Evolutionary conservation across 441 rosid genomes (phyloP).

Genomic region (Jatropha podagrica): DNA sequence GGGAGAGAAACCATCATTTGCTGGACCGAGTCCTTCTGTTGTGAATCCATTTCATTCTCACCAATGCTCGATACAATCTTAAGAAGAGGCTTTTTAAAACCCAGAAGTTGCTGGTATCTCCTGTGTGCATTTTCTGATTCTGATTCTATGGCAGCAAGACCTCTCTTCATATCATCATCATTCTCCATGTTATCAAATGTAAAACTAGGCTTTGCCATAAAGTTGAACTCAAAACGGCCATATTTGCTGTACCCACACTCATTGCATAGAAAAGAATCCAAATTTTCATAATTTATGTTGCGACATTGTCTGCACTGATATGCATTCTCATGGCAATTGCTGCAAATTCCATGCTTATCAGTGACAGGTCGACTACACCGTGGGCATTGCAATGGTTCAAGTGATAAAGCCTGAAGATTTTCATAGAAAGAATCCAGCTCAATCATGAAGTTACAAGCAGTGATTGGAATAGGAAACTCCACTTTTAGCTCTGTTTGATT

Average conservation of each 20-base stretch:
- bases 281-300: slow-evolving; percentile 97
- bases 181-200: slow-evolving; percentile 99
- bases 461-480: slow-evolving; percentile 99
- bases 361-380: slow-evolving; percentile 99
- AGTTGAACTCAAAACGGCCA: slow-evolving; percentile 99
- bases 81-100: slow-evolving; percentile 99
- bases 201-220: slow-evolving; percentile 99
- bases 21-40: slow-evolving; percentile 99
- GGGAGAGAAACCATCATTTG: slow-evolving; percentile 99
- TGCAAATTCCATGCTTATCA: slow-evolving; percentile 98
- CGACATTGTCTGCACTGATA: slow-evolving; percentile 99
- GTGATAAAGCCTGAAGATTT: slow-evolving; percentile 99
- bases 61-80: slow-evolving; percentile 99
- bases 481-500: slow-evolving; percentile 99
- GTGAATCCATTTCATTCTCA: slow-evolving; percentile 99
- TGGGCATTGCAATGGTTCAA: slow-evolving; percentile 99
- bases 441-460: slow-evolving; percentile 99
- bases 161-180: slow-evolving; percentile 99
- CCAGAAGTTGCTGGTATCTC: slow-evolving; percentile 99
- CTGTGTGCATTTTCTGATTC: slow-evolving; percentile 99
- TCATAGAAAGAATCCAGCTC: slow-evolving; percentile 99
- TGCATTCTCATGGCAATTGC: slow-evolving; percentile 99
- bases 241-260: slow-evolving; percentile 99
- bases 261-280: slow-evolving; percentile 99
- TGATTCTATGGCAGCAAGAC: slow-evolving; percentile 96